Evolutionary conservation across 352 stramenopile genomes (phyloP).

Genomic region (Globisporangium cederbergense): DNA sequence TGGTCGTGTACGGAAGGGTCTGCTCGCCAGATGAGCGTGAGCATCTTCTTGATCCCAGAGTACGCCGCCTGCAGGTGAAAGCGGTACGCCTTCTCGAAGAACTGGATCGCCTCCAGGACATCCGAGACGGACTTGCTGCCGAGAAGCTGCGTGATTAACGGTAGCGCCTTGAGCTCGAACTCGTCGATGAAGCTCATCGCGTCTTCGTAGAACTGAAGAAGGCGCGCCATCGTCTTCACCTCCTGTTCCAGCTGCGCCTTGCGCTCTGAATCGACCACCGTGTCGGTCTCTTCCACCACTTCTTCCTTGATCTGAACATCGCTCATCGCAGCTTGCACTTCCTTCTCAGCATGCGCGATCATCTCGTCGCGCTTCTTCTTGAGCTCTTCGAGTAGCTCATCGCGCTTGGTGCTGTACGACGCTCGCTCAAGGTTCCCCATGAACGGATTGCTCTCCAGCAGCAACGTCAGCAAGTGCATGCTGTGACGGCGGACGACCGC

Average conservation of each 20-base stretch:
- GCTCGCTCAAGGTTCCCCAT: conserved; percentile 85
- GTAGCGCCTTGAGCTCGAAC: conserved; percentile 78
- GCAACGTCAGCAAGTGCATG: conserved; percentile 81
- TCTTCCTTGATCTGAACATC: conserved; percentile 21
- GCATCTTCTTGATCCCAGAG: conserved; percentile 87
- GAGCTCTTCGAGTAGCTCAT: conserved; percentile 59
- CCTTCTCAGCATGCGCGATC: conserved; percentile 75
- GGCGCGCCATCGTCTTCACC: conserved; percentile 62
- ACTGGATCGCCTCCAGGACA: conserved; percentile 91
- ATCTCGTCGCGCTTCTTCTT: conserved; percentile 70
- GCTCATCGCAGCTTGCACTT: conserved; percentile 57
- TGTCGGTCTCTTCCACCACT: conserved; percentile 6
- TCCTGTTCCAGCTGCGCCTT: conserved; percentile 63
- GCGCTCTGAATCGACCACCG: conserved; percentile 28
- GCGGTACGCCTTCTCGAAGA: conserved; percentile 91
- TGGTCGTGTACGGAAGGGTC: conserved; percentile 90
- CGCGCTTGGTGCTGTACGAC: conserved; percentile 81
- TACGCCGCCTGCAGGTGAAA: conserved; percentile 90
- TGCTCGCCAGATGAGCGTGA: conserved; percentile 90
- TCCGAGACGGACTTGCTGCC: conserved; percentile 91
- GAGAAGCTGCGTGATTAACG: conserved; percentile 83
- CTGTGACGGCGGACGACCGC: conserved; percentile 89
- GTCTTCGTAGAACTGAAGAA: conserved; percentile 90
- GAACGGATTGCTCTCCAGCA: conserved; percentile 95
- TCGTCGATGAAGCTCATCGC: conserved; percentile 92